A percentile compares a stretch with the other conserved stretches of the same genome.
Evolutionary conservation across 2,329 filamentous ascomycete species (phyloP).

Genomic region (Bipolaris bicolor): DNA sequence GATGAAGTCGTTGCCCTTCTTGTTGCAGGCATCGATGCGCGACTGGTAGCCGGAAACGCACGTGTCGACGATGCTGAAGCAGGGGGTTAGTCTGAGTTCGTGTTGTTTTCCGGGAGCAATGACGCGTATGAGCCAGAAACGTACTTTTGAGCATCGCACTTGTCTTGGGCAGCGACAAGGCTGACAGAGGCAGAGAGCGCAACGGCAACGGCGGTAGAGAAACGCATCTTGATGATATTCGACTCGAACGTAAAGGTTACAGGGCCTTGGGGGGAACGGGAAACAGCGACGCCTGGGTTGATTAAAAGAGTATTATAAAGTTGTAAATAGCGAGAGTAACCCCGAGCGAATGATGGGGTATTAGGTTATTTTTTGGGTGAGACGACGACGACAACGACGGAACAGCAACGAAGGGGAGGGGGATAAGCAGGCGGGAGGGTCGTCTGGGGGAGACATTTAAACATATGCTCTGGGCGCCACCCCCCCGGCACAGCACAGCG

Average conservation of each 20-base stretch:
- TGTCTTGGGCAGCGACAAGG: slow-evolving; percentile 50
- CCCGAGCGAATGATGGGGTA: slow-evolving; percentile 3
- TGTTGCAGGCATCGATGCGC: slow-evolving; percentile 52
- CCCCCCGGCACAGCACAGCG: not conserved
- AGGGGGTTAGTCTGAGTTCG: not conserved
- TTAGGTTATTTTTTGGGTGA: not conserved
- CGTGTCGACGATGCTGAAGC: slow-evolving; percentile 57
- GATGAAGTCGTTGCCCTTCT: slow-evolving; percentile 55
- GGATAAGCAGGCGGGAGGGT: not conserved
- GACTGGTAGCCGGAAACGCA: slow-evolving; percentile 53
- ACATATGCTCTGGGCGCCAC: not conserved
- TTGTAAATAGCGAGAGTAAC: not conserved
- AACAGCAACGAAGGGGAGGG: not conserved
- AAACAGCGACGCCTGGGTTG: not conserved
- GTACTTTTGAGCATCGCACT: slow-evolving; percentile 50
- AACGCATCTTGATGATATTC: slow-evolving; percentile 38
- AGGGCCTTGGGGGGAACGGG: not conserved
- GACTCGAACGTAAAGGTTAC: not conserved
- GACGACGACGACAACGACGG: not conserved
- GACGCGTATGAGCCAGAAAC: slow-evolving; percentile 11
- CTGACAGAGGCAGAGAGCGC: slow-evolving; percentile 41
- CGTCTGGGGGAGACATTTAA: slow-evolving; percentile 3
- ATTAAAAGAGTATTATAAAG: slow-evolving; percentile 1
- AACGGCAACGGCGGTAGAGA: slow-evolving; percentile 36
- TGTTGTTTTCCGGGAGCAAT: too few species aligned